Base-by-base conservation (phyloP, 2,329 filamentous ascomycete genomes). In the Arthroderma sp. region DNA sequence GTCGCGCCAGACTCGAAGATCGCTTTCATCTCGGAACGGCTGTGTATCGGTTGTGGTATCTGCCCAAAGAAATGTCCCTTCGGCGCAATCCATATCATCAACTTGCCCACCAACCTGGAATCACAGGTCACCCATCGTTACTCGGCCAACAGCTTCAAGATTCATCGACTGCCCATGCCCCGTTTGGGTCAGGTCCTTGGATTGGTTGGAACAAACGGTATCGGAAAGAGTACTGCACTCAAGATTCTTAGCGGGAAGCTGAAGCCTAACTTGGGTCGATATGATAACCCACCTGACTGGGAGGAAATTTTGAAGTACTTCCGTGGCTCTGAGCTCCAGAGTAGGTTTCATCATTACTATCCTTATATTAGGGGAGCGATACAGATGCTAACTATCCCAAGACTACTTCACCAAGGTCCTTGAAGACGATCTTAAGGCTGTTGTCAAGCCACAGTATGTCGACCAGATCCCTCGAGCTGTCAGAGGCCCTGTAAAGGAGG, bases 41-140 rank as follows among this genome's bases (percentile, higher is more conserved):
- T 96, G 61, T 96, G 91, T 73, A 96, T 97, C 68, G 93, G 93
- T 74, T 98, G 94, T 71, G 94, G 93, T 85, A 98, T 98, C 77
- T 98, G 94, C 75, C 90, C 91, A 47, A 98, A 98, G 80, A 97
- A 97, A 75, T 98, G 93, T 74, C 93, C 93, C 15, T 98, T 98
- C 75, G 87, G 91, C 70, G 93, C 93, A 64, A 98, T 98, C 76
- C 94, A 91, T 73, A 98, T 98, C 74, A 98, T 98, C 89, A 98
- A 98, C 79, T 79, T 98, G 80, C 93, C 94, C 66, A 98, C 93
- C 73, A 98, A 98, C 77, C 86, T 98, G 74, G 93, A 98, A 75
- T 94, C 87, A 64, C 88, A 97, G 74, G 90, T 98, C 69, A 97
- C 93, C 65, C 94, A 98, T 74, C 87, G 93, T 71, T 98, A 98